Evolutionary conservation across 768 basidiomycete genomes (phyloP), one percentile per base, ranked within the genome.

Genomic region (Neoboletus subvelutipes): DNA sequence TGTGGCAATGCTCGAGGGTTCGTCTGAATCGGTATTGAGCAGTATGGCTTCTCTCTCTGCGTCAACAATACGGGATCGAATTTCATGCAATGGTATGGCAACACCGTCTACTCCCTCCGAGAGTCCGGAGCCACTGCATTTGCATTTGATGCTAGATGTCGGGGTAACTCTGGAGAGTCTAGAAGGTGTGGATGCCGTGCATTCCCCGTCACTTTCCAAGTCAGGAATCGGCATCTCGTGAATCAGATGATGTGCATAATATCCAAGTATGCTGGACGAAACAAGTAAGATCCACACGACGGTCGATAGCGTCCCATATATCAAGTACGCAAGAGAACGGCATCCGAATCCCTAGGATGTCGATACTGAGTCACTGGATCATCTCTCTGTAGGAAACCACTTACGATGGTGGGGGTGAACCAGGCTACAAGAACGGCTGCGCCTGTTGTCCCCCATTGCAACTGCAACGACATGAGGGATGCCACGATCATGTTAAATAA

Each of bases 381-480:
- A n/a, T n/a, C 29, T 17, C 41, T n/a, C 4, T 1, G 1, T 11
- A 2, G 6, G 15, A 34, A 52, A 20, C 13, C 7, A 62, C 64
- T 51, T 34, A 66, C 67, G 3, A 57, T 57, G 1, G 74, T 76
- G 9, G 74, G 75, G 0, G 71, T 74, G 28, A 57, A 70, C 60
- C 63, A 68, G 12, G 63, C 62, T 10, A 62, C 60, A 4, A 73
- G 41, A 33, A 74, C 3, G 1, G 74, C 73, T 12, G 73, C 67
- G 0, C 55, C 41, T 2, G 67, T 65, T 7, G 74, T 72, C 0
- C 61, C 67, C 75, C 71, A 76, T 52, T 76, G 74, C 20, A 76
- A 28, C 11, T 53, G 55, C 22, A 76, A 36, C 9, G 72, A 54
- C 41, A 70, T 62, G 11, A 67, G 1, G 2, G 73, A 71, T n/a